Evolutionary conservation across 306 rosid species (phyloP).

Genomic region (Castanopsis chinensis): DNA sequence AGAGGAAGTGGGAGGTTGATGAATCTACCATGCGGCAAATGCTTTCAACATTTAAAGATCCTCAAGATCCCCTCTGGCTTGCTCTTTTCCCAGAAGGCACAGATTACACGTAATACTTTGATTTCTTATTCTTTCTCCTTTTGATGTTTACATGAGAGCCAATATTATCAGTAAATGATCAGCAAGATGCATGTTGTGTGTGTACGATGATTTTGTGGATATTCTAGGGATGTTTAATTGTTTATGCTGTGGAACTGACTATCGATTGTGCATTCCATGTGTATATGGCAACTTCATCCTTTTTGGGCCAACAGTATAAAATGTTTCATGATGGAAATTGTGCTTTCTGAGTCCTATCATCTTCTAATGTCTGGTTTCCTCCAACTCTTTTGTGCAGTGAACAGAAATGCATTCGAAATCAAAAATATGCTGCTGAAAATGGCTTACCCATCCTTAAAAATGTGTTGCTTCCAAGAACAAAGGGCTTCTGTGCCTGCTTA

Average conservation of each 20-base stretch:
- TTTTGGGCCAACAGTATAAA: background rate
- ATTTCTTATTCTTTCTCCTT: slow-evolving; percentile 1
- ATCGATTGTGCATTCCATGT: background rate
- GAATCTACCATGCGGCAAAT: slow-evolving; percentile 48
- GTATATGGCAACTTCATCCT: background rate
- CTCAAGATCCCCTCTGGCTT: slow-evolving; percentile 74
- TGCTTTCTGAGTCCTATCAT: background rate
- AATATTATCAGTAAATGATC: slow-evolving; percentile 1
- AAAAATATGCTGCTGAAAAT: slow-evolving; percentile 71
- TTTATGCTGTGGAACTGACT: background rate
- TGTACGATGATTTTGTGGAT: background rate
- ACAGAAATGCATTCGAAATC: slow-evolving; percentile 64
- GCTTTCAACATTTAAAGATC: slow-evolving; percentile 74
- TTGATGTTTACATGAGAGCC: background rate
- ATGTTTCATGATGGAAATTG: background rate
- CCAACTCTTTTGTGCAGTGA: slow-evolving; percentile 47
- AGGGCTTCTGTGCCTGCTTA: slow-evolving; percentile 66
- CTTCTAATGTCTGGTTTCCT: background rate
- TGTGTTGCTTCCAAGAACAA: slow-evolving; percentile 76
- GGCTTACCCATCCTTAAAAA: slow-evolving; percentile 63
- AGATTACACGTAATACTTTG: slow-evolving; percentile 61
- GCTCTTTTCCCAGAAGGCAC: slow-evolving; percentile 94
- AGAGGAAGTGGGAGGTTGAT: slow-evolving; percentile 79
- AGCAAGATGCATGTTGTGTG: background rate
- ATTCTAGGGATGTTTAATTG: background rate